Percentiles rank a stretch among this genome's conserved stretches.
phyloP scores from a whole-genome alignment of 2,329 filamentous ascomycete species.

The Fusarium abutilonis region DNA sequence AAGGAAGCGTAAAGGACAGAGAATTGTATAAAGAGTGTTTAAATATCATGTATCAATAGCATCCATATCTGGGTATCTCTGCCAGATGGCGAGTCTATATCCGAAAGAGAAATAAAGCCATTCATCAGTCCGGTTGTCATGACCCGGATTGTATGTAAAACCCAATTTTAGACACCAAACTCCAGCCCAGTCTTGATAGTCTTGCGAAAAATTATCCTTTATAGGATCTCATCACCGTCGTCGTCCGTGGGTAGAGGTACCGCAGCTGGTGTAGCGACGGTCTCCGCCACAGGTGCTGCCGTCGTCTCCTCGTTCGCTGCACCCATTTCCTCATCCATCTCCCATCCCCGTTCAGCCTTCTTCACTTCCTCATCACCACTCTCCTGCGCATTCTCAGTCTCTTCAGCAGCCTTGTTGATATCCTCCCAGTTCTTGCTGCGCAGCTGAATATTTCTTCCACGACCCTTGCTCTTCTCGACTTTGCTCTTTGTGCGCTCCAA shows the following conservation, averaged over 20 bases:
- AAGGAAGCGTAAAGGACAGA: neutral
- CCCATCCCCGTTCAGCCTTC: constrained; percentile 41
- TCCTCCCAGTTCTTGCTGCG: constrained; percentile 67
- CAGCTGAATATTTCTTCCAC: constrained; percentile 58
- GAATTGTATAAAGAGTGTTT: neutral
- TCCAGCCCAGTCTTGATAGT: constrained; percentile 31
- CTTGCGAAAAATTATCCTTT: constrained; percentile 9
- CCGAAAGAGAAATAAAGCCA: constrained; percentile 27
- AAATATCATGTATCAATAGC: constrained; percentile 32
- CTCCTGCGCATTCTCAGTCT: constrained; percentile 4
- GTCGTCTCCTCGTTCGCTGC: constrained; percentile 25
- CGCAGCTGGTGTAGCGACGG: neutral
- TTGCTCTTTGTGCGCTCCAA: constrained; percentile 67
- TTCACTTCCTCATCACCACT: constrained; percentile 31
- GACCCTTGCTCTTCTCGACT: constrained; percentile 63
- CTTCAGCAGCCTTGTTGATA: constrained; percentile 58
- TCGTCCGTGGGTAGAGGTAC: constrained; percentile 40
- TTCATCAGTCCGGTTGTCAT: constrained; percentile 32
- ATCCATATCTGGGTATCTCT: constrained; percentile 40
- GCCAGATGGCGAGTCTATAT: constrained; percentile 34
- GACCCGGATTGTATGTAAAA: constrained; percentile 25
- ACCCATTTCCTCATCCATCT: constrained; percentile 52
- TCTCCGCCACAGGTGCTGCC: constrained; percentile 6
- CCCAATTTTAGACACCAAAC: constrained; percentile 45
- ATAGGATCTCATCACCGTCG: constrained; percentile 50